Evolutionary conservation across 148 eudicot genomes (phyloP), one percentile per base, ranked within the genome.

Genomic region (Fagopyrum tataricum): DNA sequence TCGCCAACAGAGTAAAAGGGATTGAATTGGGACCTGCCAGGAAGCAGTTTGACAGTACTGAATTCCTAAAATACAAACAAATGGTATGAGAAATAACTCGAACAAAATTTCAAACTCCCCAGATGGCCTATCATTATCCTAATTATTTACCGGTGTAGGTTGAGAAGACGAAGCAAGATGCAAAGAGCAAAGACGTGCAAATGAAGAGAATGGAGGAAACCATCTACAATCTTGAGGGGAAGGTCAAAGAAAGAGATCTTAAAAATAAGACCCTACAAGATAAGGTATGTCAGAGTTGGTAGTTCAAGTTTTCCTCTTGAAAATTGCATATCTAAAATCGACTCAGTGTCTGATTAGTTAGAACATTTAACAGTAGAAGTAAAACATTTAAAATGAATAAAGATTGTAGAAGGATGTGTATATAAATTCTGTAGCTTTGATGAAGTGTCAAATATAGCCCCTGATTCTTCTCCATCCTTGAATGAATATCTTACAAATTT

Each of bases 21-120:
- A 89, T 94, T 55, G 98, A 94, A 80, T 84, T 94, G 81, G 98
- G 98, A 76, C 98, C 97, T 77, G 98, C 98, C 70, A 94, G 80
- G 88, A 94, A 94, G 85, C 98, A 94, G 81, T 40, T 89, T 47
- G 96, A 91, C 77, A 91, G 81, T 78, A 67, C 83, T 24, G 98
- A 94, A 76, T 81, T 86, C 53, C 61, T 89, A 49, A 91, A 79
- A 83, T 87, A 87, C 87, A 94, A 94, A 78, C 97, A 89, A 73
- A 73, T 88, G 98, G 98, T 94, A 84, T 71, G 24, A 52, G 4
- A 59, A 14, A 49, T 13, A 46, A 71, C 15, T 44, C 5, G 18
- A 37, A 61, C 59, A 59, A 72, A 15, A n/a, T 41, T 41, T 44
- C 21, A 41, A 7, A 5, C 15, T 26, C 24, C 4, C 10, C 9